Base-by-base conservation (phyloP, 31 red algal species). In the Asparagopsis taxiformis region DNA sequence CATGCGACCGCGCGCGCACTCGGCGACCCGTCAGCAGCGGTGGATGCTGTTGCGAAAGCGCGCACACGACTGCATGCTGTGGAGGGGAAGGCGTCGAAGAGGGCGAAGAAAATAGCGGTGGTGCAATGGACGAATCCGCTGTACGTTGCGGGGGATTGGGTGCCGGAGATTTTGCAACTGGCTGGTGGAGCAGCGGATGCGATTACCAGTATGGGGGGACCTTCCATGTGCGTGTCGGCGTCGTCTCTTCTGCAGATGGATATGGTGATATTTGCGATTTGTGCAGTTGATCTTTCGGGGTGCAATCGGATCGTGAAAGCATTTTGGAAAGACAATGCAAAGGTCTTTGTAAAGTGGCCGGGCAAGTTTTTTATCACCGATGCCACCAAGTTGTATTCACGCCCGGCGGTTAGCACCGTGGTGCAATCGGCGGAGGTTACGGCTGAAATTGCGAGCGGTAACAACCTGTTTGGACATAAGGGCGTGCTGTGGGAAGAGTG, bases 111-210 rank as follows among this genome's bases (percentile, higher is more conserved):
- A 20, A 70, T 82, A 23, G 69, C 76, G 10, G 77, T 90, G 41
- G 86, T 90, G 61, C 86, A 90, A 68, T 90, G 86, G 86, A 59
- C 76, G n/a, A 70, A 74, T 32, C 86, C 86, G 5, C 58, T 90
- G 17, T 90, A 70, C 74, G 25, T 80, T 37, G 86, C 86, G 43
- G 86, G 86, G 19, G 86, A 75, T 62, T 90, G 86, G 86, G 69
- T 90, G 49, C 86, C 86, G 29, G 69, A 55, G 49, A 55, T 65
- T 9, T 69, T 82, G 41, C 34, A 33, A 53, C 20, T 75, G 37
- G 77, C 66, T 1, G 79, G 86, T 48, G 84, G 23, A 37, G 11
- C 33, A 7, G 41, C 26, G 35, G 86, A 90, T 61, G 75, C 35
- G 3, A 20, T 51, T 21, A 73, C 70, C 10, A 68, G 26, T 10